phyloP scores from a whole-genome alignment of 2,329 filamentous ascomycete species.

The Dendryphion nanum region DNA sequence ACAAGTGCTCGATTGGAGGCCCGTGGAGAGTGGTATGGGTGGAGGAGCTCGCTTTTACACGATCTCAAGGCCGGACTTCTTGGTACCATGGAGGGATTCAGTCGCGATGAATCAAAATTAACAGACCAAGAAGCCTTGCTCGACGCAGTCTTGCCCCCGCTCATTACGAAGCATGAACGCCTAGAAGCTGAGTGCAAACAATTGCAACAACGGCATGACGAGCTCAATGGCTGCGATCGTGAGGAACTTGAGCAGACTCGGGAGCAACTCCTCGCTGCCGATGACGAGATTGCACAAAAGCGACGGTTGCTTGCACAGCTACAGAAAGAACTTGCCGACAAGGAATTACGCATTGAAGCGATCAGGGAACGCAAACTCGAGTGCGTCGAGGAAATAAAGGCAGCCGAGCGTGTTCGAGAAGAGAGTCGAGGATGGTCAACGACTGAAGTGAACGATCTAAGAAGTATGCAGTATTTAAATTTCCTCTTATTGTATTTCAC shows the following conservation, averaged over 20 bases:
- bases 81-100: slow-evolving; percentile 74
- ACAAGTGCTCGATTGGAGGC: slow-evolving; percentile 85
- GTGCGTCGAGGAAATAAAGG: slow-evolving; percentile 71
- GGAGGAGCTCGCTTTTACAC: slow-evolving; percentile 85
- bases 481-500: neutral
- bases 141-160: slow-evolving; percentile 62
- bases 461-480: slow-evolving; percentile 37
- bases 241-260: slow-evolving; percentile 73
- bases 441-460: slow-evolving; percentile 75
- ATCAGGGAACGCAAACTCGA: slow-evolving; percentile 66
- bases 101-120: slow-evolving; percentile 67
- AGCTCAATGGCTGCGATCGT: slow-evolving; percentile 77
- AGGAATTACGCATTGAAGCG: slow-evolving; percentile 62
- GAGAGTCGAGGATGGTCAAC: slow-evolving; percentile 88
- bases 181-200: slow-evolving; percentile 65
- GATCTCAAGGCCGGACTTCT: slow-evolving; percentile 79
- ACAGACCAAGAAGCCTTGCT: slow-evolving; percentile 68
- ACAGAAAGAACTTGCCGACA: slow-evolving; percentile 64
- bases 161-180: slow-evolving; percentile 60
- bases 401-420: slow-evolving; percentile 80
- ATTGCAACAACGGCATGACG: slow-evolving; percentile 69
- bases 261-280: slow-evolving; percentile 62
- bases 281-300: slow-evolving; percentile 69
- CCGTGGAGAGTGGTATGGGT: slow-evolving; percentile 97
- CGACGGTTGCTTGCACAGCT: slow-evolving; percentile 66